Base-by-base conservation (phyloP, 495 filamentous ascomycete genomes). In the Podospora tetraspora region DNA sequence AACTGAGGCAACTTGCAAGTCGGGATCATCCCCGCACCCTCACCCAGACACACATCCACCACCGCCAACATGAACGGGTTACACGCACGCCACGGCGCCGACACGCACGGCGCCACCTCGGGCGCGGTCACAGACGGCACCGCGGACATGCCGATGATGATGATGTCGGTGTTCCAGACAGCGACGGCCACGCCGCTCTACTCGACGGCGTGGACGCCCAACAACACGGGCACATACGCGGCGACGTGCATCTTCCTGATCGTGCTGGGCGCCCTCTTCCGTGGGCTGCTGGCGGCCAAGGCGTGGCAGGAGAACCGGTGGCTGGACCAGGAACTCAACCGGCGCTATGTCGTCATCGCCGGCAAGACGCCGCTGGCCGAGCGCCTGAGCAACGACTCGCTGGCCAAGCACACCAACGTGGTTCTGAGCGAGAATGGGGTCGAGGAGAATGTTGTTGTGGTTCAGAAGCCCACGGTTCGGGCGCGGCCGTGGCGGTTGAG, bases 201-300 rank as follows among this genome's bases (percentile, higher is more conserved):
- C 84, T 90, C 91, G 8, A 70, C 79, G 0, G 69, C 78, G 34
- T 97, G 93, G 93, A 89, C 87, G 6, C 94, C 94, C 12, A 80
- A 73, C 8, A 85, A 78, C 21, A 82, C 84, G 0, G 90, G 90
- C 64, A 71, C 81, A 62, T 97, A 97, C 76, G 92, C 90, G 6
- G 92, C 85, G 56, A 94, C 92, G 43, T 96, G 93, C 78, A 90
- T 97, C 76, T 96, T 96, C 78, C 83, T 96, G 59, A 88, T 95
- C 77, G 66, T 89, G 19, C 86, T 97, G 25, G 86, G 89, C 19
- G 81, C 89, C 68, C 71, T 90, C 64, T 88, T 87, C 75, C 90
- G 93, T 52, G 81, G 80, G 21, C 79, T 94, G 12, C 79, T 91
- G 58, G 94, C 92, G 4, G 80, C 86, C 70, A 91, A 90, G 74